Evolutionary conservation across 148 eudicot genomes (phyloP), one percentile per base, ranked within the genome.

Genomic region (Amaranthus hypochondriacus): DNA sequence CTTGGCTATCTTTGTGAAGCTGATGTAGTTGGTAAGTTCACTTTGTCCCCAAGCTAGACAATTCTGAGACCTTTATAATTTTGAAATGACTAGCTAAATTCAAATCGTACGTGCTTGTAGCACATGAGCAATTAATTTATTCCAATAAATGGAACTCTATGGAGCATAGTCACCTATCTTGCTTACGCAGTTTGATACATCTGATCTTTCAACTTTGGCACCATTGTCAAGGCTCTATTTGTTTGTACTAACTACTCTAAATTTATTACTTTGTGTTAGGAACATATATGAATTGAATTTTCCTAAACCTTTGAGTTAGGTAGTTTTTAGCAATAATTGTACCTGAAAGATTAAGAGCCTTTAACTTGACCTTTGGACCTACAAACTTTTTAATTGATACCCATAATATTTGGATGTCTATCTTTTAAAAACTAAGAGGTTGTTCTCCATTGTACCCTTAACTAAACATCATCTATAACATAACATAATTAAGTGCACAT

Each of bases 1-100:
- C 96, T 95, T 79, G 83, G 85, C 72, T 81, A 85, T 83, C 94
- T 95, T 73, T 95, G 99, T 85, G 97, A 90, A 85, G 99, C 99
- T 84, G 99, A 95, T 81, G 96, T 77, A 65, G 83, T 92, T 72
- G 99, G 99, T 95, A 87, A 76, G 68, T 67, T 50, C 69, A 11
- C 68, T 66, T 56, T 68, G 43, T 62, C 53, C 18, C 56, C 47
- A 42, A 28, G 39, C 39, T 28, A 28, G 39, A 28, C 39, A 0
- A 28, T 28, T 28, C 39, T 28, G 39, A 28, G 39, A 28, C 39
- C 39, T 28, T 28, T 28, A 28, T 28, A 28, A 28, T 28, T 28
- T 28, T 28, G 5, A 48, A 66, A n/a, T 0, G 21, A 13, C 66
- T 48, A 0, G 55, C 56, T 49, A 47, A 9, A 9, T 62, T 14